phyloP scores from a whole-genome alignment of 176 grass and related monocot genomes.

The Triticum urartu region DNA sequence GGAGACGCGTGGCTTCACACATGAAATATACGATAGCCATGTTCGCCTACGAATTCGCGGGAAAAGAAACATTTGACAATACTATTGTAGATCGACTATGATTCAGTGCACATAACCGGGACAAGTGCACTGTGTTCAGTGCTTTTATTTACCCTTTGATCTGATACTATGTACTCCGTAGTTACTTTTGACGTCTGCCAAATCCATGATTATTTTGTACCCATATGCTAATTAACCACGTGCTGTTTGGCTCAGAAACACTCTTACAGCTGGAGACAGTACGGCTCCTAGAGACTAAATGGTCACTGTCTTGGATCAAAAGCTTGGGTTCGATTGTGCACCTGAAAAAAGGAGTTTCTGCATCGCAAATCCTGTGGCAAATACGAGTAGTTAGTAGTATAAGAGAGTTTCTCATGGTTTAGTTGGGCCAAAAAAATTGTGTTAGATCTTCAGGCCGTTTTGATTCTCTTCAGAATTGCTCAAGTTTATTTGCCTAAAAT shows the following conservation, averaged over 20 bases:
- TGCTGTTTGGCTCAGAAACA: neutral
- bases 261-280: neutral
- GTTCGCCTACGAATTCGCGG: too few relatives aligned
- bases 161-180: neutral
- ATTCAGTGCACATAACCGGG: neutral
- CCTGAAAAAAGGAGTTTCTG: too few relatives aligned
- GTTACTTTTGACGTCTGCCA: neutral
- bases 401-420: too few relatives aligned
- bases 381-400: too few relatives aligned
- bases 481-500: too few relatives aligned
- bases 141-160: neutral
- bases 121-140: neutral
- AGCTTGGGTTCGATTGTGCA: neutral
- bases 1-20: neutral
- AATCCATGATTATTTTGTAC: neutral
- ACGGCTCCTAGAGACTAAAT: neutral
- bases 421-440: too few relatives aligned
- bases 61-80: neutral
- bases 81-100: too few relatives aligned
- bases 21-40: neutral
- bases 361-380: too few relatives aligned
- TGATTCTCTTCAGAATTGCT: too few relatives aligned
- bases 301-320: neutral
- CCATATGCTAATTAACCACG: neutral
- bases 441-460: too few relatives aligned